phyloP scores from a whole-genome alignment of 306 rosid genomes.

The Cucurbita pepo region DNA sequence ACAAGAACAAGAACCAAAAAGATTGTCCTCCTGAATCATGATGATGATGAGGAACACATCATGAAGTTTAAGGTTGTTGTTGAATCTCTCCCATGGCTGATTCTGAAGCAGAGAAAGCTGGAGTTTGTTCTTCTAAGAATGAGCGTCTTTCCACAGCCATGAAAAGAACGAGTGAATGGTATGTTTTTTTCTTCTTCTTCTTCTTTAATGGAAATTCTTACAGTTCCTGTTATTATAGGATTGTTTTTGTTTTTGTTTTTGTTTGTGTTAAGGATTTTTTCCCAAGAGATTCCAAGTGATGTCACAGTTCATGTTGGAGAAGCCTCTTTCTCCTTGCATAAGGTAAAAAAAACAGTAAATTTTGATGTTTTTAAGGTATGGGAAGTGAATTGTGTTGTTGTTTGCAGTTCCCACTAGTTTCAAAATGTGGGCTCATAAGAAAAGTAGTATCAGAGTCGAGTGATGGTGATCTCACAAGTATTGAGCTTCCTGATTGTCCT shows the following conservation, averaged over 20 bases:
- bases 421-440: conserved; percentile 67
- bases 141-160: conserved; percentile 74
- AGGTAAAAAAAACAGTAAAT: conserved; percentile 24
- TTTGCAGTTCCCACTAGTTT: conserved; percentile 79
- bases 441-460: conserved; percentile 66
- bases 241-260: neutral
- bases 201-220: neutral
- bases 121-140: conserved; percentile 35
- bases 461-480: conserved; percentile 35
- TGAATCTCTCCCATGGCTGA: conserved; percentile 39
- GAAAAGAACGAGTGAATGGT: conserved; percentile 96
- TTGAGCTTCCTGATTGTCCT: conserved; percentile 54
- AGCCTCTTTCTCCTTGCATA: conserved; percentile 65
- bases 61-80: conserved; percentile 14
- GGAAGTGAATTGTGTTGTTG: neutral
- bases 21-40: neutral
- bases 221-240: neutral
- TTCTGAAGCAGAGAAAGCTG: conserved; percentile 23
- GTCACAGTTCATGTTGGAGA: conserved; percentile 59
- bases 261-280: conserved; percentile 54
- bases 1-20: neutral
- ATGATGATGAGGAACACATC: conserved; percentile 19
- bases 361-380: neutral
- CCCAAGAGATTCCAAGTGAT: conserved; percentile 96
- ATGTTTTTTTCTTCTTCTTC: neutral